Evolutionary conservation across 1,139 yeast species (phyloP), one percentile per base, ranked within the genome.

Genomic region (Saccharomyces hybrid): DNA sequence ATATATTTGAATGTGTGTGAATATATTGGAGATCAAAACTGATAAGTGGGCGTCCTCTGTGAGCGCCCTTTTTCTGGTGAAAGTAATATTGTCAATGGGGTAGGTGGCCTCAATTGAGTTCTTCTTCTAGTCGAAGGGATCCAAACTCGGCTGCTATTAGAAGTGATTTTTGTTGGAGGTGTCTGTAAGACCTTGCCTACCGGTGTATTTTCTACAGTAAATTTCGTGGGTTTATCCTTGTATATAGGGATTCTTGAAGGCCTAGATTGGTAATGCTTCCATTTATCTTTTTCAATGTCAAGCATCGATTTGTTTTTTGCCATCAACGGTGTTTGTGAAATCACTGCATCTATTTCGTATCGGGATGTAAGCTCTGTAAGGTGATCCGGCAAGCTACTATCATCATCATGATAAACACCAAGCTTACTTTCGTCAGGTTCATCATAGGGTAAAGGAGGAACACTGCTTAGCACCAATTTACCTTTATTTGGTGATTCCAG

Each of bases 1-100:
- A 8, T 3, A 38, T 14, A n/a, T n/a, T n/a, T n/a, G n/a, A n/a
- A n/a, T n/a, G n/a, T n/a, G n/a, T n/a, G 11, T 32, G 11, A 32
- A 32, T 11, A 32, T 32, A 32, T 38, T 38, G 2, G 12, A 6
- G 7, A 11, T 19, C 11, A 16, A 6, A 14, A 29, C 4, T 16
- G 5, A 3, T 16, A 19, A 2, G 42, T 16, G 2, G 24, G 24
- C 4, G 21, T 48, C n/a, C 14, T 16, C 3, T 29, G 7, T 11
- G 26, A 48, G 14, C 42, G 50, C 2, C 29, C 14, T 4, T 28
- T 46, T 11, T 51, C 48, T 42, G 57, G 52, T 38, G 60, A 51
- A 27, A 57, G 46, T 21, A 59, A 52, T 24, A 51, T 47, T 8
- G 66, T 56, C 14, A 61, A 48, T n/a, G 67, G 67, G 16, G 67